These are phyloP conservation scores for Maudiozyma pseudohumilis DNA, from an alignment of 805 yeast species.

Conservation along the genomic window DNA sequence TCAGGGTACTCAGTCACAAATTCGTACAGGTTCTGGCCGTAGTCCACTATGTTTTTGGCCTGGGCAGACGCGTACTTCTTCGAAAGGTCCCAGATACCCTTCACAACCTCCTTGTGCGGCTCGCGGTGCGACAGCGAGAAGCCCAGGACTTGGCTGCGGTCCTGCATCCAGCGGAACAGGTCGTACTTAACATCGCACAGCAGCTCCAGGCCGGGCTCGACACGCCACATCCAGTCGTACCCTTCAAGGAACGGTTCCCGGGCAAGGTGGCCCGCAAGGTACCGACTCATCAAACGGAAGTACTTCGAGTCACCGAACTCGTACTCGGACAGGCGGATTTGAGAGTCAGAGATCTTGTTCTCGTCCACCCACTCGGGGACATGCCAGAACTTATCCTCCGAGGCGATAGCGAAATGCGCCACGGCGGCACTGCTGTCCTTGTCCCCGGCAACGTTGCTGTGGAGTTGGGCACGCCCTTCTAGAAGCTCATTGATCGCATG, in stretches of 20 bases:
- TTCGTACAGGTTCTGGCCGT: conserved; percentile 45
- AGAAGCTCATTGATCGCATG: conserved; percentile 36
- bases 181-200: conserved; percentile 70
- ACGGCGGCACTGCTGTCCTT: not conserved
- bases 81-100: conserved; percentile 51
- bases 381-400: conserved; percentile 40
- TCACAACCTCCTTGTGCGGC: conserved; percentile 68
- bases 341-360: conserved; percentile 49
- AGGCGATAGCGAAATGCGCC: not conserved
- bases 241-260: conserved; percentile 50
- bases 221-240: conserved; percentile 82
- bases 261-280: conserved; percentile 69
- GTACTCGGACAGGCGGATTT: conserved; percentile 47
- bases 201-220: conserved; percentile 69
- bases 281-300: conserved; percentile 79
- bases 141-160: conserved; percentile 56
- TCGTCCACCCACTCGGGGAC: conserved; percentile 70
- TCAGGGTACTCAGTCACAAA: conserved; percentile 63
- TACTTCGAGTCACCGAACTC: conserved; percentile 66
- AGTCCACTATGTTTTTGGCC: conserved; percentile 43
- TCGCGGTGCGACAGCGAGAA: conserved; percentile 56
- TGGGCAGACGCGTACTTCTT: conserved; percentile 39
- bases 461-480: too few species aligned
- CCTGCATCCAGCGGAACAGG: conserved; percentile 65
- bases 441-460: too few species aligned